These are phyloP conservation scores for Colletotrichum liriopes DNA, from an alignment of 2,329 filamentous ascomycete species.

Conservation along the genomic window DNA sequence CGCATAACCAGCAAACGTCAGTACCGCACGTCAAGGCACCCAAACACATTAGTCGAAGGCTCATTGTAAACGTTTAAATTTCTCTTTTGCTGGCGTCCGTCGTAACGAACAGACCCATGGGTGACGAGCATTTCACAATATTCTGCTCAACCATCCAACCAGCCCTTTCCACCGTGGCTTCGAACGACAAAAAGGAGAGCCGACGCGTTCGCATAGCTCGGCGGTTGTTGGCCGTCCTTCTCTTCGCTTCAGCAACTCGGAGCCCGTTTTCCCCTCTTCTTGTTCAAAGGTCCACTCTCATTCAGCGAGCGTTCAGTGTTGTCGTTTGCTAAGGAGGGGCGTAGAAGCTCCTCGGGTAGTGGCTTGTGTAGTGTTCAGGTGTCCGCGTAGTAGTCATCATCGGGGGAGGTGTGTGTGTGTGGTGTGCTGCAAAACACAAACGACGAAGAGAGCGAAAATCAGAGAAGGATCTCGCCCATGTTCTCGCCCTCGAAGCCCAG, in stretches of 20 bases:
- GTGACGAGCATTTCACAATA: constrained; percentile 74
- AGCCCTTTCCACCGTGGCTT: constrained; percentile 39
- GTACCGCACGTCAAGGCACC: not conserved
- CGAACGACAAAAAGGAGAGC: constrained; percentile 21
- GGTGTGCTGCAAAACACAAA: not conserved
- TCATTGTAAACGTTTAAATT: constrained; percentile 11
- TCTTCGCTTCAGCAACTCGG: constrained; percentile 42
- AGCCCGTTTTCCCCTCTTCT: constrained; percentile 3
- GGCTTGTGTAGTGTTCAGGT: not conserved
- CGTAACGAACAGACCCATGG: constrained; percentile 25
- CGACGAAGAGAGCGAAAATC: constrained; percentile 46
- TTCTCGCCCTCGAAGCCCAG: constrained; percentile 93
- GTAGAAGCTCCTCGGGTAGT: constrained; percentile 1
- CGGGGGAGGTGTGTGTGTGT: no score
- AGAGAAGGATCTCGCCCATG: constrained; percentile 81
- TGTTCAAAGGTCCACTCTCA: constrained; percentile 35
- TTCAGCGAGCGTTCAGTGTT: constrained; percentile 40
- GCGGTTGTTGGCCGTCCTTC: constrained; percentile 17
- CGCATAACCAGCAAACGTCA: not conserved
- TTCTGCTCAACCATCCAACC: constrained; percentile 63
- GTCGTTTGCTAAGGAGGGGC: constrained; percentile 20
- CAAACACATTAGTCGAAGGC: not conserved
- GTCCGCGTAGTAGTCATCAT: not conserved
- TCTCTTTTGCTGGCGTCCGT: constrained; percentile 39
- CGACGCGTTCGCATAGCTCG: constrained; percentile 16